Conservation (phyloP, 257 asterid species). For the Solanum habrochaites region DNA sequence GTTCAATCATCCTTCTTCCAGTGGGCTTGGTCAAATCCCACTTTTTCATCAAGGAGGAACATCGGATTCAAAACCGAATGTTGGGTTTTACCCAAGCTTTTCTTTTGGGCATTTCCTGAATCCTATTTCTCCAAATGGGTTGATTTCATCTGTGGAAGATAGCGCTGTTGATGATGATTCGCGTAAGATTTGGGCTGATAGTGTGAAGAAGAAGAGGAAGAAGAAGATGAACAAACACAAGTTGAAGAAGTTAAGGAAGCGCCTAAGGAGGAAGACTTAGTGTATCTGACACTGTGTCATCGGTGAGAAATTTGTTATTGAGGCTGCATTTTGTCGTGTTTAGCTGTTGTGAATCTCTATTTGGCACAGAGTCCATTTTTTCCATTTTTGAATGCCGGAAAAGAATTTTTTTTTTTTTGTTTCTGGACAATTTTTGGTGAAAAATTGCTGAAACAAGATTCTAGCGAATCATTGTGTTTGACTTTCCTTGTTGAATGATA, state of each 20-base stretch:
- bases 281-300: neutral
- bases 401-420: neutral
- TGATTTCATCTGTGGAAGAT: constrained; percentile 10
- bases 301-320: neutral
- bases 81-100: constrained; percentile 34
- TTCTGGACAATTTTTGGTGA: neutral
- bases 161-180: constrained; percentile 24
- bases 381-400: neutral
- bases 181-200: constrained; percentile 50
- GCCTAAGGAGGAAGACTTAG: constrained; percentile 39
- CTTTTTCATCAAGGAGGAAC: neutral
- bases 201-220: constrained; percentile 87
- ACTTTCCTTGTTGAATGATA: neutral
- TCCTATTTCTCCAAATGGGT: constrained; percentile 22
- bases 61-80: constrained; percentile 6
- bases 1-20: neutral
- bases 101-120: constrained; percentile 40
- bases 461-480: neutral
- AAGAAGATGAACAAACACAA: constrained; percentile 92
- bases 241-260: constrained; percentile 70
- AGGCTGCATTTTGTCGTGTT: neutral
- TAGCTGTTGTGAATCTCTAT: neutral
- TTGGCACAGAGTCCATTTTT: neutral
- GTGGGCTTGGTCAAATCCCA: constrained; percentile 5
- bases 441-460: neutral